Base-by-base conservation (phyloP, 2,329 filamentous ascomycete species). In the Uncinocarpus reesii region DNA sequence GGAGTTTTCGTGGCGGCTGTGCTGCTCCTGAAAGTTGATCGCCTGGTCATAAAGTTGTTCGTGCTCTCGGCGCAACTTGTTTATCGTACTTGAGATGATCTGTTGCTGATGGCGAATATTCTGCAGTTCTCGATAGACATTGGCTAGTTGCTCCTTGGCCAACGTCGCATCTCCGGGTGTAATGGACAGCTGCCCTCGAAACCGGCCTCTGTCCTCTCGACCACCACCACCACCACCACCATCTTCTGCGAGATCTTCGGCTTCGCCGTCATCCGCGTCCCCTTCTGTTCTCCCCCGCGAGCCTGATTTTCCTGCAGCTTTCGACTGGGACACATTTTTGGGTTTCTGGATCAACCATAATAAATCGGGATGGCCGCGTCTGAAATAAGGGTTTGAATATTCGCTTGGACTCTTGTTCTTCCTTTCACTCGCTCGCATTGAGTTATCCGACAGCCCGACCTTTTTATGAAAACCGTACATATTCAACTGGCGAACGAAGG, bases 341-440 rank as follows among this genome's bases (percentile, higher is more conserved):
- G 90, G 89, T 64, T 96, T 96, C 63, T 94, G 90, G 55, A 96
- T 95, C 49, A 96, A 74, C 90, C 90, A 96, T 3, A 95, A 72
- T 41, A 98, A 72, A 64, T 95, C 93, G 3, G 89, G 89, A 56
- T 94, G 83, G 3, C 89, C 90, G 38, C 88, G 84, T 58, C 88
- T 86, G 69, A 98, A 98, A 69, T 89, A 98, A 7, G 87, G 87
- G 64, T 98, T 95, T 57, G 86, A 89, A 65, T 98, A 98, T 73
- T 96, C 92, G 75, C 89, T 96, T 0, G 92, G 92, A 50, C 88
- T 95, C 71, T 98, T 98, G 63, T 90, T 90, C 65, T 95, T 95
- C 53, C 89, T 83, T 69, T 96, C 92, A 62, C 89, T 95, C 4
- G 93, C 89, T 56, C 92, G 85, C 84, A 98, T 93, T 0, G 89